These are phyloP conservation scores for Miscanthus lutarioriparius DNA, from an alignment of 176 grass and related monocot species.

Conservation along the genomic window DNA sequence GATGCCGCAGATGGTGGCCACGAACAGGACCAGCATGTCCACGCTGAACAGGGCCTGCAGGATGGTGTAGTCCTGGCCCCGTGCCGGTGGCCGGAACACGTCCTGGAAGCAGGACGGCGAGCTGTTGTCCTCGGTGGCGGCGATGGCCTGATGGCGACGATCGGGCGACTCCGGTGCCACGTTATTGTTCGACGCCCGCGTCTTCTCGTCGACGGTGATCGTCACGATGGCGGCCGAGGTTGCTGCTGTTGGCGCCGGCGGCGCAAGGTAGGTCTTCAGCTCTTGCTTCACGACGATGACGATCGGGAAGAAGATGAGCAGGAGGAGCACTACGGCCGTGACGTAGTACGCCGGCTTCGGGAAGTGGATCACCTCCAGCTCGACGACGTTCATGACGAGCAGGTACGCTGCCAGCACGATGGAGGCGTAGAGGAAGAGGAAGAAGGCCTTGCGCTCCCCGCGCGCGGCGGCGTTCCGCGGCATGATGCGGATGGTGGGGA, in stretches of 20 bases:
- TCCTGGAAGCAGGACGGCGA: slow-evolving; percentile 11
- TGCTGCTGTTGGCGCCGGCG: background rate
- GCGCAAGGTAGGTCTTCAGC: slow-evolving; percentile 24
- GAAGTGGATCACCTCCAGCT: slow-evolving; percentile 53
- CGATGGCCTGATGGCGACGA: no score
- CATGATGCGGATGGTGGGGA: slow-evolving; percentile 72
- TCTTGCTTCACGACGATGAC: slow-evolving; percentile 66
- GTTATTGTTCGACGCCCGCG: background rate
- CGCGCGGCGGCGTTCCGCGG: slow-evolving; percentile 4
- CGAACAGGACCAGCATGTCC: slow-evolving; percentile 76
- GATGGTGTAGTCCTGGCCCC: slow-evolving; percentile 75
- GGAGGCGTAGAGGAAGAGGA: slow-evolving; percentile 67
- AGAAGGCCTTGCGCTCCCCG: slow-evolving; percentile 60
- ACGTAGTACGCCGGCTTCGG: slow-evolving; percentile 46
- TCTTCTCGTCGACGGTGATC: background rate
- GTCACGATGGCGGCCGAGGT: background rate
- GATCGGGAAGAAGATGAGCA: slow-evolving; percentile 69
- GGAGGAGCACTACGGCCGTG: slow-evolving; percentile 50
- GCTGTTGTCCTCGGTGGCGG: no score
- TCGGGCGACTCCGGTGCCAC: no score
- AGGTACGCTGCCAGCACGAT: slow-evolving; percentile 67
- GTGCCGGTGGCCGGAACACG: slow-evolving; percentile 52
- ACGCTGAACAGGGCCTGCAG: slow-evolving; percentile 78
- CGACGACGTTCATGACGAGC: slow-evolving; percentile 62
- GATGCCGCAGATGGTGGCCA: slow-evolving; percentile 69